Evolutionary conservation across 257 asterid genomes (phyloP), one percentile per base, ranked within the genome.

Genomic region (Gentiana straminea): DNA sequence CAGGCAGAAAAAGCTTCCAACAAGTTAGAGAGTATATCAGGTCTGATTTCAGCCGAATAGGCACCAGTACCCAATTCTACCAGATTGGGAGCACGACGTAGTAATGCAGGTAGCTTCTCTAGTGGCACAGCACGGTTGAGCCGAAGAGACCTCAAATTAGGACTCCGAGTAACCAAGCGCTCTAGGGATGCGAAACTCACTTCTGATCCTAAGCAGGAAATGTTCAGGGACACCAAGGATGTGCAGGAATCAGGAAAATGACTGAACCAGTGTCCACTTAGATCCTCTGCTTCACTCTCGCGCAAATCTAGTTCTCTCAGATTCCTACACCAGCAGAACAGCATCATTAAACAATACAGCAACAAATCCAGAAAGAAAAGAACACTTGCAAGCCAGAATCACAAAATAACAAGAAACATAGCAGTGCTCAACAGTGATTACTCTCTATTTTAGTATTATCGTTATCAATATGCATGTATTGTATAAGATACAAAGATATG

Each of bases 1-100:
- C 97, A 92, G 55, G 49, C 69, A 5, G 84, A 73, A 57, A 88
- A 83, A 49, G 94, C 95, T 47, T 81, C 88, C 9, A 80, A 58
- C 52, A 88, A 66, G 63, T 62, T 82, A 0, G 89, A 73, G 65
- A 76, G 81, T 35, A 76, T 63, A 63, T 81, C 68, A 55, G 75
- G 52, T 13, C 48, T 69, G 47, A 60, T 35, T 65, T 70, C 84
- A 57, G 68, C 72, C 24, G 79, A 72, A 58, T 49, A 75, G 48
- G 75, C 71, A 57, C 74, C 79, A 59, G 79, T 70, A 64, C 70
- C 74, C 36, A 65, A 56, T 35, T 65, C 71, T 34, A 66, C 70
- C 57, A 79, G 68, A 64, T 73, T 79, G 7, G 85, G 71, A 35
- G 82, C 80, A 13, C 63, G 73, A 13, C 70, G 69, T 4, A 79